These are phyloP conservation scores for Pisolithus tinctorius DNA, from an alignment of 768 basidiomycete species.

Conservation along the genomic window DNA sequence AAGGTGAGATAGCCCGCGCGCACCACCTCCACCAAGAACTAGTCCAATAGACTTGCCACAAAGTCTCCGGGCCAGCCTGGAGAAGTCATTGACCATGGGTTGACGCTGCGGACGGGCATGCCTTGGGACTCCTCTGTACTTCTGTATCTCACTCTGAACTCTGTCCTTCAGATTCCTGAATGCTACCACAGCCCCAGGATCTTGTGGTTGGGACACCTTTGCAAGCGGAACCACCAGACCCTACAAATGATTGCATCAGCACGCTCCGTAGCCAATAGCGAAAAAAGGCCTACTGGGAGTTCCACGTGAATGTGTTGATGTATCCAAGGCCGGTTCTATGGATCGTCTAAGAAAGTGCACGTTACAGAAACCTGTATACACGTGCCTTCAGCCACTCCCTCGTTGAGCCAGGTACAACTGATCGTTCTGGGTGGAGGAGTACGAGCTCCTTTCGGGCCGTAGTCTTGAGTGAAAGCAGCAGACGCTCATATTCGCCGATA, in stretches of 20 bases:
- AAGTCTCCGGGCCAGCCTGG: constrained; percentile 81
- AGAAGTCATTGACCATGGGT: constrained; percentile 87
- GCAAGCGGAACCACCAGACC: constrained; percentile 62
- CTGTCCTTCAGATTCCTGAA: constrained; percentile 90
- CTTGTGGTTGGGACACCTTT: constrained; percentile 59
- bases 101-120: constrained; percentile 66
- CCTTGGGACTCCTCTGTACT: constrained; percentile 64
- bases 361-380: constrained; percentile 2
- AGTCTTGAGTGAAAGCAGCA: constrained; percentile 92
- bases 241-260: constrained; percentile 30
- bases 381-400: constrained; percentile 90
- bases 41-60: constrained; percentile 92
- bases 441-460: constrained; percentile 98
- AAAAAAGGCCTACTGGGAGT: constrained; percentile 50
- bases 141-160: constrained; percentile 84
- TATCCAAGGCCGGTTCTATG: constrained; percentile 88
- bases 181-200: constrained; percentile 82
- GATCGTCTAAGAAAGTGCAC: constrained; percentile 4
- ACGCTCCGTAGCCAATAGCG: not conserved
- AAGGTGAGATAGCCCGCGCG: constrained; percentile 76
- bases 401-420: constrained; percentile 84
- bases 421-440: constrained; percentile 86
- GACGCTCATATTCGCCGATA: constrained; percentile 90
- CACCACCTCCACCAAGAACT: constrained; percentile 96
- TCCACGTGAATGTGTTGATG: constrained; percentile 97